phyloP scores from a whole-genome alignment of 257 asterid species.

The Jaltomata sinuosa region DNA sequence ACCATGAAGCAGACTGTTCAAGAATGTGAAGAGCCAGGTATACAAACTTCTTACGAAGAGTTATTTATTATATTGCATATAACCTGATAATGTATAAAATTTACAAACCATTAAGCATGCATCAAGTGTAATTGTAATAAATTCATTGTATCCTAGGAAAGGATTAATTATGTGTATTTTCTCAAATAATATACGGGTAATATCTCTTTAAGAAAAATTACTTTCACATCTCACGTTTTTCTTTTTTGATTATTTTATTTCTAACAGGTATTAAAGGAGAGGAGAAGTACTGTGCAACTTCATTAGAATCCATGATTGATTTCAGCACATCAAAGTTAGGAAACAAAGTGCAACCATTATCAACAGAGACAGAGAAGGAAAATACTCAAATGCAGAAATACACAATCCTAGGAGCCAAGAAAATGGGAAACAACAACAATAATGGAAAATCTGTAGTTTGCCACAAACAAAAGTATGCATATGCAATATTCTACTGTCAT shows the following conservation, averaged over 20 bases:
- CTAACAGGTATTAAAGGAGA: conserved; percentile 25
- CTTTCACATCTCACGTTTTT: too few relatives aligned
- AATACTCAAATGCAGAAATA: conserved; percentile 19
- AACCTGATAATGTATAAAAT: too few relatives aligned
- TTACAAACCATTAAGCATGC: too few relatives aligned
- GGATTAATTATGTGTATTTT: too few relatives aligned
- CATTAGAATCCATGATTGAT: conserved; percentile 79
- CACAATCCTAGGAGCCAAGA: conserved; percentile 24
- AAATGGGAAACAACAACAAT: conserved; percentile 12
- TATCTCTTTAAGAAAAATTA: too few relatives aligned
- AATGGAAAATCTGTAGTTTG: conserved; percentile 38
- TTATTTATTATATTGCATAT: too few relatives aligned
- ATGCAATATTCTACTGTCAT: conserved; percentile 84
- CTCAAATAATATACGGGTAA: too few relatives aligned
- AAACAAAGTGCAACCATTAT: conserved; percentile 34
- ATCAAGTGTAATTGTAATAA: background rate
- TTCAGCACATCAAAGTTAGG: conserved; percentile 60
- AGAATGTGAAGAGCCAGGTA: conserved; percentile 51
- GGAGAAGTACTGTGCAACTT: conserved; percentile 68
- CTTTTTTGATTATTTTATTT: background rate
- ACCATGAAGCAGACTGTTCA: conserved; percentile 37
- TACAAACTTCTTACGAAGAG: too few relatives aligned
- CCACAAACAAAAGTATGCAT: conserved; percentile 55
- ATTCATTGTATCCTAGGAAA: too few relatives aligned
- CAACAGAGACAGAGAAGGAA: conserved; percentile 35